Conservation (phyloP, 2,329 filamentous ascomycete species). For the Hypoxylon sp. region DNA sequence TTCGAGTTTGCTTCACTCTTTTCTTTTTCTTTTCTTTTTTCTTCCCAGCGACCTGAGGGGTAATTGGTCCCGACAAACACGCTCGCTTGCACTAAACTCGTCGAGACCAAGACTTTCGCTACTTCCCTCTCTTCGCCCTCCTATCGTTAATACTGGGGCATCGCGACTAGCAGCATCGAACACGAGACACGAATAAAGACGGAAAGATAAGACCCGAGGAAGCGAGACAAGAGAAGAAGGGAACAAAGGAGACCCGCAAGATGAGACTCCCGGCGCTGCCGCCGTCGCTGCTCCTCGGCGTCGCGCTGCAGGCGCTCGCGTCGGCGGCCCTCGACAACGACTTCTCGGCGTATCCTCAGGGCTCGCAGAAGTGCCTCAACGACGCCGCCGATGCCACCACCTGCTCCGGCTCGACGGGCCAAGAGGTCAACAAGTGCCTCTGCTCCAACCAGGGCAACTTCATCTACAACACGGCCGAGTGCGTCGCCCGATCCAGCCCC, state of each 20-base stretch:
- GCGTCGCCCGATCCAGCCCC: slow-evolving; percentile 51
- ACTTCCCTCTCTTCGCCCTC: no score
- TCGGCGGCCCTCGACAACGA: slow-evolving; percentile 47
- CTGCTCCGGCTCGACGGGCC: slow-evolving; percentile 52
- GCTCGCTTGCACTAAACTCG: neutral
- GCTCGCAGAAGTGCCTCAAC: slow-evolving; percentile 54
- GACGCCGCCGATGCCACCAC: slow-evolving; percentile 49
- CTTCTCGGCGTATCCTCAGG: slow-evolving; percentile 54
- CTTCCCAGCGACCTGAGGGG: neutral
- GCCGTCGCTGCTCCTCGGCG: slow-evolving; percentile 38
- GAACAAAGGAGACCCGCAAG: slow-evolving; percentile 2
- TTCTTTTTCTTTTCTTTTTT: neutral
- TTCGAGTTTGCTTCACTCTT: slow-evolving; percentile 1
- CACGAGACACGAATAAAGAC: neutral
- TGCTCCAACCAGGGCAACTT: slow-evolving; percentile 60
- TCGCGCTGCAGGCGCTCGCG: slow-evolving; percentile 40
- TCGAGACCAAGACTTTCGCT: neutral
- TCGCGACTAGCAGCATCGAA: neutral
- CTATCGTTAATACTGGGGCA: neutral
- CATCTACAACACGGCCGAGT: slow-evolving; percentile 55
- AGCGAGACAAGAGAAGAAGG: neutral
- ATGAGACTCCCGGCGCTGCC: slow-evolving; percentile 37
- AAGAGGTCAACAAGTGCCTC: slow-evolving; percentile 57
- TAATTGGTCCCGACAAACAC: neutral
- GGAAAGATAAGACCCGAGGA: neutral